Base-by-base conservation (phyloP, 2,329 filamentous ascomycete species). In the Penicillium griseofulvum region DNA sequence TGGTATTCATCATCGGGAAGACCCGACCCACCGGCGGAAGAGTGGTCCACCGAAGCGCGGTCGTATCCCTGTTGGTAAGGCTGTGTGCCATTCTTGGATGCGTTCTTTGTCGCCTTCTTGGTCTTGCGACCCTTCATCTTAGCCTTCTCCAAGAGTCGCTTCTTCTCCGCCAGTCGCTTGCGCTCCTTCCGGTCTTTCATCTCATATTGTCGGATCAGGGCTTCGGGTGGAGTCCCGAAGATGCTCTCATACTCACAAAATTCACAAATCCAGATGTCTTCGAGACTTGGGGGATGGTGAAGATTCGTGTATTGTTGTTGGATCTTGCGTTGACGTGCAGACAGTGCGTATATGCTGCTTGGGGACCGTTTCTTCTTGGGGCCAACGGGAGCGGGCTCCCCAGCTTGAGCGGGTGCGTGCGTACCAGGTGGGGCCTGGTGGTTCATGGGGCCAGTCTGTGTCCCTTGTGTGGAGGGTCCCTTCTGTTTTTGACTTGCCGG, bases 201-300 rank as follows among this genome's bases (percentile, higher is more conserved):
- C 75, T 99, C 94, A 69, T 97, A 99, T 59, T 91, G 86, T 38
- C 90, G 85, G 60, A 97, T 95, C 52, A 99, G 77, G 47, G 91
- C 91, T 65, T 85, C 83, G 0, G 94, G 94, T 2, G 89, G 89
- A 49, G 82, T 82, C n/a, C 93, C 93, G 71, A 96, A 97, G 47
- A 99, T 97, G 49, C 86, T 85, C 74, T 97, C 93, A 70, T 97
- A 99, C 73, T 99, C 94, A 78, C 94, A 99, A 71, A 97, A 97
- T 68, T 97, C 90, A 75, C 94, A 99, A 44, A 97, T 91, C 90
- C 92, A 97, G 48, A 91, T 83, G 58, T 96, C 90, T 61, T 90
- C 88, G 1, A 78, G 71, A 17, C 75, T 78, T 0, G 89, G 88
- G 1, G 89, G 88, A 66, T 89, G 87, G 65, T 89, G 86, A 58